phyloP scores from a whole-genome alignment of 352 stramenopile species.

The Phytophthora europaea region DNA sequence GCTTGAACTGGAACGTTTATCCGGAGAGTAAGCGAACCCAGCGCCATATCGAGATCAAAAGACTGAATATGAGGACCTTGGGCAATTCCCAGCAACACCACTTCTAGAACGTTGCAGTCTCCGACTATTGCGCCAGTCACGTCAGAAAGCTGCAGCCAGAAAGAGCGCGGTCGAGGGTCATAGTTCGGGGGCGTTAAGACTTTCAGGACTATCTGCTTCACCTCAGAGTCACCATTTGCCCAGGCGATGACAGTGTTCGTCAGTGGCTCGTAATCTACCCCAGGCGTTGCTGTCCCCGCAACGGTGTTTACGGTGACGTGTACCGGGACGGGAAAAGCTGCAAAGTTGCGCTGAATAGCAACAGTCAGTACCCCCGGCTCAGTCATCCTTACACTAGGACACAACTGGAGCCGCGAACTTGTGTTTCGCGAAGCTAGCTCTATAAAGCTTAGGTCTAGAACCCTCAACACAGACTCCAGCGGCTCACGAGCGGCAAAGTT shows the following conservation, averaged over 20 bases:
- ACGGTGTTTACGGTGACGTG: constrained; percentile 51
- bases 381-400: constrained; percentile 50
- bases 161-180: constrained; percentile 47
- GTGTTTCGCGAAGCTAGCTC: constrained; percentile 51
- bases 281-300: constrained; percentile 55
- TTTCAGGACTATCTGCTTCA: constrained; percentile 53
- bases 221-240: constrained; percentile 38
- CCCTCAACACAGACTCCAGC: constrained; percentile 43
- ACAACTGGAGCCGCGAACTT: constrained; percentile 64
- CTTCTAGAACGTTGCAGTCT: constrained; percentile 56
- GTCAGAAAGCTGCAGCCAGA: constrained; percentile 60
- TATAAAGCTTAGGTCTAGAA: constrained; percentile 61
- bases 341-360: constrained; percentile 64
- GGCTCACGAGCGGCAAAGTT: constrained; percentile 59
- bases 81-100: constrained; percentile 49
- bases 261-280: constrained; percentile 64
- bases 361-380: constrained; percentile 51
- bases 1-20: constrained; percentile 49
- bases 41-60: constrained; percentile 68
- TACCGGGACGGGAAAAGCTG: constrained; percentile 33
- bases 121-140: constrained; percentile 57
- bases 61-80: constrained; percentile 47
- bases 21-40: constrained; percentile 45
- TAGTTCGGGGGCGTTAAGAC: constrained; percentile 54
- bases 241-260: constrained; percentile 36